Percentiles rank a stretch among this genome's conserved stretches.
phyloP scores from a whole-genome alignment of 1,139 yeast species.

The Blastobotrys apis region DNA sequence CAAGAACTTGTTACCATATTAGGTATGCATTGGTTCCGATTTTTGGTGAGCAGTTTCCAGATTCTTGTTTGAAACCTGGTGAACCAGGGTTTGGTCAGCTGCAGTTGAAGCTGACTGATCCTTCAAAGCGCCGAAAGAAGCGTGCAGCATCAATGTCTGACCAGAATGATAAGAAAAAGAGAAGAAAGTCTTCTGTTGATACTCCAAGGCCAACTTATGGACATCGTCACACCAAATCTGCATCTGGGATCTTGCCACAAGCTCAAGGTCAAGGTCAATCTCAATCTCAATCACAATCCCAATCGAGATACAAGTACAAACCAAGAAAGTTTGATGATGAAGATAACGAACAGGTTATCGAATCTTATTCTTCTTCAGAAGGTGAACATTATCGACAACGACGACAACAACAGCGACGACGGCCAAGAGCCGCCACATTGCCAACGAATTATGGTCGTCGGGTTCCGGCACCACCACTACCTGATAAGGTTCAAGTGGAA shows the following conservation, averaged over 20 bases:
- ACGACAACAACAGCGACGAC: neutral
- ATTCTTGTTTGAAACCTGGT: slow-evolving; percentile 60
- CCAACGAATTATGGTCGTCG: slow-evolving; percentile 1
- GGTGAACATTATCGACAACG: slow-evolving; percentile 7
- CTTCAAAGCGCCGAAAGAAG: slow-evolving; percentile 21
- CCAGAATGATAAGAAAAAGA: slow-evolving; percentile 16
- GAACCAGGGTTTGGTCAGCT: slow-evolving; percentile 60
- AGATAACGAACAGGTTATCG: slow-evolving; percentile 8
- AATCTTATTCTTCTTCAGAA: slow-evolving; percentile 9
- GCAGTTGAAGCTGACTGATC: slow-evolving; percentile 21
- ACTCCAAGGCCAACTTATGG: neutral
- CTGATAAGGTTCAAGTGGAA: slow-evolving; percentile 24
- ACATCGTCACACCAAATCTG: neutral
- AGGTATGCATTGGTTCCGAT: slow-evolving; percentile 73
- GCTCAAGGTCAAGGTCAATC: neutral
- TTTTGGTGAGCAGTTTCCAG: slow-evolving; percentile 72
- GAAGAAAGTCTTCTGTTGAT: slow-evolving; percentile 6
- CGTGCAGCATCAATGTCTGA: slow-evolving; percentile 17
- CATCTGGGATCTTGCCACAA: neutral
- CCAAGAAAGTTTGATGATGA: neutral
- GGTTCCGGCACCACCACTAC: slow-evolving; percentile 26
- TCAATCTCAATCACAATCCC: neutral
- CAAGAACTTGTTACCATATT: slow-evolving; percentile 72
- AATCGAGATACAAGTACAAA: too few relatives aligned
- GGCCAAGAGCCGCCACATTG: slow-evolving; percentile 10